Base-by-base conservation (phyloP, 179 eudicot species). In the Beta corolliflora region DNA sequence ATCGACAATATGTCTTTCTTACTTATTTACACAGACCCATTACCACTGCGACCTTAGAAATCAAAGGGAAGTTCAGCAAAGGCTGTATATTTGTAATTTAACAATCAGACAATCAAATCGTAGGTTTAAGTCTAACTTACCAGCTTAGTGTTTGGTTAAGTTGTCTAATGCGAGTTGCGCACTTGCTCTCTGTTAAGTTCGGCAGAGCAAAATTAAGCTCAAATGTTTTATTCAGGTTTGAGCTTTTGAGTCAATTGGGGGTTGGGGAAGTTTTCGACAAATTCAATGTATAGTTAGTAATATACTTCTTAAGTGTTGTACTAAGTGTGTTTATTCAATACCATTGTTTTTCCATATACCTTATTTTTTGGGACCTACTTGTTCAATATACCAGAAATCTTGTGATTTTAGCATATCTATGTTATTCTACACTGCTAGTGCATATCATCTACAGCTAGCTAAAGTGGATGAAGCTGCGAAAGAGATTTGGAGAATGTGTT, bases 141-240 rank as follows among this genome's bases (percentile, higher is more conserved):
- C 74, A 31, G 81, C 64, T 53, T 55, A 50, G 79, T 55, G 25
- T 75, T 77, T 59, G 76, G 82, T 76, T 81, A 78, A 79, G 66
- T 52, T 66, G 70, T 75, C 50, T 46, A 50, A 59, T 55, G 66
- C 68, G 41, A 21, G 25, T 61, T 81, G 21, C 29, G 29, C 56
- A 48, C 67, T 48, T 21, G 45, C 9, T 77, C 72, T 82, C 76
- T 5, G 65, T 69, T 44, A 19, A 48, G 21, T 69, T 7, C 10
- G 36, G 67, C 59, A 56, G 79, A 58, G 79, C 75, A 23, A 72
- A 5, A 41, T 76, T 36, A 53, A 82, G 88, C 83, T 82, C 85
- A 85, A 85, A 76, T 85, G 85, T 79, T 82, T 85, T 81, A 77
- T 80, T 79, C 60, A 82, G 66, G 54, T 84, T 82, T 85, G 88